Evolutionary conservation across 768 basidiomycete species (phyloP).

Genomic region (Tulasnella sp.): DNA sequence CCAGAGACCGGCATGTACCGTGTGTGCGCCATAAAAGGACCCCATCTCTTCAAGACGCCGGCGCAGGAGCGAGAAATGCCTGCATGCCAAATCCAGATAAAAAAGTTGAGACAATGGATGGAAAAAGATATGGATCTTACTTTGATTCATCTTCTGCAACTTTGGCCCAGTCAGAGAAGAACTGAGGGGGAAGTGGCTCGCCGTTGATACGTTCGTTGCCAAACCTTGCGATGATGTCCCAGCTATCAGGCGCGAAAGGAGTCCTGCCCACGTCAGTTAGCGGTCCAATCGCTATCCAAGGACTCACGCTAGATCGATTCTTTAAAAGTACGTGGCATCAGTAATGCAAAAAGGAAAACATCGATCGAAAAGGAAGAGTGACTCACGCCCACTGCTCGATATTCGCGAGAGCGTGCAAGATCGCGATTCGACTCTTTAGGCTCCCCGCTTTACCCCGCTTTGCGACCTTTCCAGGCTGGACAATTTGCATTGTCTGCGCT

Average conservation of each 20-base stretch:
- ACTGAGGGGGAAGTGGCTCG: constrained; percentile 52
- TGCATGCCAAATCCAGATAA: too few species aligned
- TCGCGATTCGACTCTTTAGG: constrained; percentile 51
- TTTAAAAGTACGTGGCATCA: neutral
- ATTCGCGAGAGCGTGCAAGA: constrained; percentile 75
- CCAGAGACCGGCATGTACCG: constrained; percentile 73
- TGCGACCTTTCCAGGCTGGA: constrained; percentile 49
- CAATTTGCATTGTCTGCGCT: constrained; percentile 42
- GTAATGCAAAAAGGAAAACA: neutral
- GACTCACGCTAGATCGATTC: constrained; percentile 59
- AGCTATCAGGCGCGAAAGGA: too few species aligned
- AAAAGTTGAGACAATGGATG: too few species aligned
- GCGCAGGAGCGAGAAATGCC: constrained; percentile 17
- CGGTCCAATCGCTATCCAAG: constrained; percentile 19
- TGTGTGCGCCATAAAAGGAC: constrained; percentile 58
- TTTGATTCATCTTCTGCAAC: constrained; percentile 68
- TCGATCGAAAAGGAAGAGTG: neutral
- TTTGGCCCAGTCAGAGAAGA: constrained; percentile 73
- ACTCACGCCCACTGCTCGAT: constrained; percentile 86
- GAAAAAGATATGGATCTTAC: constrained; percentile 4
- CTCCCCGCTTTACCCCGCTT: constrained; percentile 38
- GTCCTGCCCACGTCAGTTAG: too few species aligned
- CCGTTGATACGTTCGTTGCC: constrained; percentile 33
- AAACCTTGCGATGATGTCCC: constrained; percentile 78
- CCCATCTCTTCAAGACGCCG: constrained; percentile 52